Conservation (phyloP, 2,329 filamentous ascomycete genomes). For the Botrytis tulipae region DNA sequence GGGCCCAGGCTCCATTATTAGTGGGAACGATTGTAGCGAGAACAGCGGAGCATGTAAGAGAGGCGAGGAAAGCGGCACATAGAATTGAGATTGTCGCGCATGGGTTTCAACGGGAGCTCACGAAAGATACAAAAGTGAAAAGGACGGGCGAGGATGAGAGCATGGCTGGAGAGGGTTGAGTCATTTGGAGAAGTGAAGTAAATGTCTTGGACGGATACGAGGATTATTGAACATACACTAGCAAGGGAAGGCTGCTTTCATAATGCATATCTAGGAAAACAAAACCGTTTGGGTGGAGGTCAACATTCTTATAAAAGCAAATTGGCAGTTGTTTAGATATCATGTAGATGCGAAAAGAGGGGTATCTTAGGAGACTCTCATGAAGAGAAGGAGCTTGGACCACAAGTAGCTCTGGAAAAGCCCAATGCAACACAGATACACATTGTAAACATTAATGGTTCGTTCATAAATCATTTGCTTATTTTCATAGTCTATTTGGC, state of each 20-base stretch:
- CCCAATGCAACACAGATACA: slow-evolving; percentile 13
- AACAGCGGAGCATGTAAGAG: slow-evolving; percentile 46
- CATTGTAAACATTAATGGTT: slow-evolving; percentile 5
- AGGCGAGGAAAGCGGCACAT: slow-evolving; percentile 53
- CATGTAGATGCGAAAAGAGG: slow-evolving; percentile 13
- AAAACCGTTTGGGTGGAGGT: slow-evolving; percentile 7
- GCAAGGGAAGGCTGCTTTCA: slow-evolving; percentile 5
- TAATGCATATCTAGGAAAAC: not conserved
- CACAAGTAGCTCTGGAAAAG: slow-evolving; percentile 4
- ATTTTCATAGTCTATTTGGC: slow-evolving; percentile 22
- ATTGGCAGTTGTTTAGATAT: slow-evolving; percentile 1
- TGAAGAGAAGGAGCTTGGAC: slow-evolving; percentile 6
- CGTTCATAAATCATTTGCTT: slow-evolving; percentile 20
- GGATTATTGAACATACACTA: not conserved
- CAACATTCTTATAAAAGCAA: slow-evolving; percentile 4
- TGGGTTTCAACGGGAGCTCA: slow-evolving; percentile 55
- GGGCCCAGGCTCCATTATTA: slow-evolving; percentile 46
- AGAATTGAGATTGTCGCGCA: slow-evolving; percentile 54
- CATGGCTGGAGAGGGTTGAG: slow-evolving; percentile 11
- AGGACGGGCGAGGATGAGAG: not conserved
- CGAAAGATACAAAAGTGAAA: not conserved
- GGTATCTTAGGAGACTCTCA: not conserved
- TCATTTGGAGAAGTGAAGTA: not conserved
- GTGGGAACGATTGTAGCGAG: slow-evolving; percentile 55
- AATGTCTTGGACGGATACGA: not conserved